phyloP scores from a whole-genome alignment of 176 grass and related monocot species.

The Oryza nivara region DNA sequence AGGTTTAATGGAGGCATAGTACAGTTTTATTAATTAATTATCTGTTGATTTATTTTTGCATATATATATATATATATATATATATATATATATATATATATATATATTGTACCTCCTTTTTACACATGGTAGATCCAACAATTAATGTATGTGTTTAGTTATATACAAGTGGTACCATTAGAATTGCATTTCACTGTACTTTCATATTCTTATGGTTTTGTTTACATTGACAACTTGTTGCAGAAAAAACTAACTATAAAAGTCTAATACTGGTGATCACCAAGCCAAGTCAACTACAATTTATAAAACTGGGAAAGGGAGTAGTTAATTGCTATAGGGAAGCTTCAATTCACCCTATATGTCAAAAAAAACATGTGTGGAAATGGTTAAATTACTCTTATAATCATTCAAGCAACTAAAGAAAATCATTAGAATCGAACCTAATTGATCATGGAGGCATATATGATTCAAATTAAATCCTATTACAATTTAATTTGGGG shows the following conservation, averaged over 20 bases:
- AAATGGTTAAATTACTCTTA: too few relatives aligned
- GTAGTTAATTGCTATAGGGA: too few relatives aligned
- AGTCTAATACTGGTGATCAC: neutral
- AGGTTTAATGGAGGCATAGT: neutral
- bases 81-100: too few relatives aligned
- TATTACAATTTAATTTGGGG: neutral
- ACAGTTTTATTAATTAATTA: neutral
- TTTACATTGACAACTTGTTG: neutral
- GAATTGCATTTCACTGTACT: neutral
- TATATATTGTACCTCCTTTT: too few relatives aligned
- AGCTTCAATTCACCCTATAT: too few relatives aligned
- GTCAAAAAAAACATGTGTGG: too few relatives aligned
- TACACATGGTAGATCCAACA: neutral
- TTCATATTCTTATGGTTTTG: neutral
- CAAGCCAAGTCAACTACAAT: neutral
- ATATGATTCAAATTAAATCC: neutral
- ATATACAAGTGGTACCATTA: neutral
- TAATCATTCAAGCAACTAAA: too few relatives aligned
- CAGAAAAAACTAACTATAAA: neutral
- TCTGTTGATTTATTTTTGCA: neutral
- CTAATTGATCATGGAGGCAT: neutral
- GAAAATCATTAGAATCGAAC: too few relatives aligned
- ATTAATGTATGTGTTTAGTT: neutral
- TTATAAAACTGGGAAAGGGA: too few relatives aligned
- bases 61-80: neutral